phyloP scores from a whole-genome alignment of 2,329 filamentous ascomycete species.

The Thelonectria discophora region DNA sequence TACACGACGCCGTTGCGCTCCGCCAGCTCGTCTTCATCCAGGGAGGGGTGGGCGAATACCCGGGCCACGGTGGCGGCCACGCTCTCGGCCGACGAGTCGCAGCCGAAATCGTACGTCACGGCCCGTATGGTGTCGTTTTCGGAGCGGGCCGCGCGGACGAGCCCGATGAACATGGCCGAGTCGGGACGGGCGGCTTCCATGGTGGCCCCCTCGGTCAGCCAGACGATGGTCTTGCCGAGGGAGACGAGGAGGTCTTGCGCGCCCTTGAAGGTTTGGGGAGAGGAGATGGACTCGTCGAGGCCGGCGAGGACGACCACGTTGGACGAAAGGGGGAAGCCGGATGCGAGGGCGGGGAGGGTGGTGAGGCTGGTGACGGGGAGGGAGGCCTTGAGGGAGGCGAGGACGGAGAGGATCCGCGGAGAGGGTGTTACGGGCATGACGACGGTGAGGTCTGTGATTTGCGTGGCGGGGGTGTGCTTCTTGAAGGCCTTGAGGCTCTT shows the following conservation, averaged over 20 bases:
- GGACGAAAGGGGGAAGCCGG: conserved; percentile 14
- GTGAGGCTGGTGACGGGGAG: conserved; percentile 18
- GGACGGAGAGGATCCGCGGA: conserved; percentile 23
- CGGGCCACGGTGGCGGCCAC: conserved; percentile 28
- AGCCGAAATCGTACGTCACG: conserved; percentile 22
- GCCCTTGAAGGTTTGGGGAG: conserved; percentile 23
- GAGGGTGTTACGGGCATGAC: conserved; percentile 30
- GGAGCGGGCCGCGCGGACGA: conserved; percentile 19
- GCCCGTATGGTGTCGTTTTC: conserved; percentile 24
- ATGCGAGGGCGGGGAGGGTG: conserved; percentile 29
- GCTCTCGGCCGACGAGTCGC: conserved; percentile 17
- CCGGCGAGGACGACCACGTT: conserved; percentile 34
- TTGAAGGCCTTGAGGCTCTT: conserved; percentile 23
- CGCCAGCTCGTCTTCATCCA: conserved; percentile 35
- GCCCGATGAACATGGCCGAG: conserved; percentile 21
- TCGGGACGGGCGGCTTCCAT: conserved; percentile 18
- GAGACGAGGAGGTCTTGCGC: conserved; percentile 32
- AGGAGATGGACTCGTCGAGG: conserved; percentile 31
- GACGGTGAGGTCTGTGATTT: conserved; percentile 27
- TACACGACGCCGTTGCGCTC: conserved; percentile 37
- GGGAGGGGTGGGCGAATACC: conserved; percentile 27
- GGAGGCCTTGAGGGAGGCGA: conserved; percentile 24
- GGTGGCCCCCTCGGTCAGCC: conserved; percentile 17
- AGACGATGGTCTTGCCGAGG: conserved; percentile 30
- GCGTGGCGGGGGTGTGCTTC: conserved; percentile 7